Conservation (phyloP, 2,329 filamentous ascomycete genomes). For the Fusarium sp. region DNA sequence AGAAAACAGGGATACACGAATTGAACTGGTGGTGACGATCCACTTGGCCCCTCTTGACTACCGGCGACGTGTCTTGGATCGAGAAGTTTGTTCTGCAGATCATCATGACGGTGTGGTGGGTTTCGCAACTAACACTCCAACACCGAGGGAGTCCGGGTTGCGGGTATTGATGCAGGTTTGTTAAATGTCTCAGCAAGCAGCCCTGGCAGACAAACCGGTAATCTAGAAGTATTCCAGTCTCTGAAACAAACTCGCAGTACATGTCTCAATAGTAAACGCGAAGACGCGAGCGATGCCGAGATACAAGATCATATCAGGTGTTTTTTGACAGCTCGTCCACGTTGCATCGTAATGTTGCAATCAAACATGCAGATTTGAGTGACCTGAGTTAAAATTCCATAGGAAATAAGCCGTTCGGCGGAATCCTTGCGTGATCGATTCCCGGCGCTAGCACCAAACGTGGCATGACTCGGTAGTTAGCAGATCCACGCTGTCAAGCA, state of each 20-base stretch:
- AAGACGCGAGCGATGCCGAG: too few species aligned
- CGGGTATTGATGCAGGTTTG: neutral
- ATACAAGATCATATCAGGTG: neutral
- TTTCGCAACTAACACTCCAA: neutral
- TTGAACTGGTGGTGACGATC: neutral
- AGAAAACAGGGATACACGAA: constrained; percentile 12
- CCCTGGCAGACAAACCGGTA: neutral
- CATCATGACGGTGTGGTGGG: constrained; percentile 1
- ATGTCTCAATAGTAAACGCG: neutral
- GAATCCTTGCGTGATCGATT: neutral
- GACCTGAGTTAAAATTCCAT: neutral
- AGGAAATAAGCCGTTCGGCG: neutral
- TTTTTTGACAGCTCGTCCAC: neutral
- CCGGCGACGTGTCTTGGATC: neutral
- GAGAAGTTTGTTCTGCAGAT: neutral
- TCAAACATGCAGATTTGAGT: constrained; percentile 2
- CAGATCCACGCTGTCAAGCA: neutral
- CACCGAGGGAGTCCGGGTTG: neutral
- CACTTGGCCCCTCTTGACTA: neutral
- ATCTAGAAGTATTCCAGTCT: neutral
- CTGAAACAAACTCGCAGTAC: neutral
- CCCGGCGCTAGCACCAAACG: neutral
- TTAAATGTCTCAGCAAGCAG: constrained; percentile 9
- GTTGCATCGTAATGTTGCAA: neutral
- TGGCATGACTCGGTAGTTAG: neutral